These are phyloP conservation scores for Saturnispora kantuleensis DNA, from an alignment of 805 yeast genomes.

Conservation along the genomic window DNA sequence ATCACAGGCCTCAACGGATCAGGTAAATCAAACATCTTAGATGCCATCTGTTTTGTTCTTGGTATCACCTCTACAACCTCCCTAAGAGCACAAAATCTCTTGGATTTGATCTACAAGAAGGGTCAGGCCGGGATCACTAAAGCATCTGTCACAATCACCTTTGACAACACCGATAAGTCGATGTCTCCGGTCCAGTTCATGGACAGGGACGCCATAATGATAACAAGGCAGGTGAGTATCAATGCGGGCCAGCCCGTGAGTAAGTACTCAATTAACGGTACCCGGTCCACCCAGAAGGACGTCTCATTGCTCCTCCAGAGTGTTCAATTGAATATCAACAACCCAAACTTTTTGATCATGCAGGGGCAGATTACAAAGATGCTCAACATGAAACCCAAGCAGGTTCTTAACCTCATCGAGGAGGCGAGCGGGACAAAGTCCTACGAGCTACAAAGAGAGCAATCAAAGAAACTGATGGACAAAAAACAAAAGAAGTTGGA, in stretches of 20 bases:
- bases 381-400: slow-evolving; percentile 89
- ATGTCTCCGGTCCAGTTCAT: slow-evolving; percentile 86
- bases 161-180: slow-evolving; percentile 69
- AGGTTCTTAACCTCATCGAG: slow-evolving; percentile 81
- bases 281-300: slow-evolving; percentile 89
- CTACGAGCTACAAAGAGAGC: slow-evolving; percentile 87
- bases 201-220: slow-evolving; percentile 66
- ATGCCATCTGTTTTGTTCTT: slow-evolving; percentile 95
- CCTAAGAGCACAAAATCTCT: slow-evolving; percentile 86
- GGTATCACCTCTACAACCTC: slow-evolving; percentile 94
- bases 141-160: slow-evolving; percentile 93
- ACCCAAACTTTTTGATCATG: slow-evolving; percentile 96
- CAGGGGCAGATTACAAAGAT: slow-evolving; percentile 98
- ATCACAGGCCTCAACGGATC: slow-evolving; percentile 97
- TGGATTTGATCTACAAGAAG: slow-evolving; percentile 89
- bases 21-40: slow-evolving; percentile 92
- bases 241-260: slow-evolving; percentile 39
- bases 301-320: slow-evolving; percentile 86
- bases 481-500: slow-evolving; percentile 79
- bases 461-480: slow-evolving; percentile 84
- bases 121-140: slow-evolving; percentile 98
- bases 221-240: slow-evolving; percentile 80
- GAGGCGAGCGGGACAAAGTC: slow-evolving; percentile 98
- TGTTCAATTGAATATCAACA: slow-evolving; percentile 90
- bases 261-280: slow-evolving; percentile 90